Evolutionary conservation across 169 alveolate genomes (phyloP).

Genomic region (Eimeria falciformis): DNA sequence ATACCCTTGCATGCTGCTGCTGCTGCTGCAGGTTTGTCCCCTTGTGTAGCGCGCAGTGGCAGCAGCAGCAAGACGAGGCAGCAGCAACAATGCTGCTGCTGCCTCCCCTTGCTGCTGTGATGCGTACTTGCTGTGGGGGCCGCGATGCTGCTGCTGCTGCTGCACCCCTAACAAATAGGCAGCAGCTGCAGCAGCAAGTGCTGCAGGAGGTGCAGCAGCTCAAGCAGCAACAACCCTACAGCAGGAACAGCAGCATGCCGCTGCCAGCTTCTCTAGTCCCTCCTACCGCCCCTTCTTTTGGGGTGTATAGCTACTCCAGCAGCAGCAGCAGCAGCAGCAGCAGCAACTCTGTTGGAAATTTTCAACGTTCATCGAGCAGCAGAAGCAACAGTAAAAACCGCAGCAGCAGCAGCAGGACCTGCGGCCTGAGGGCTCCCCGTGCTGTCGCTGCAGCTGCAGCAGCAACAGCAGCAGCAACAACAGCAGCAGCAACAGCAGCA

Average conservation of each 20-base stretch:
- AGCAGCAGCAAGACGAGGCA: conserved; percentile 52
- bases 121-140: background rate
- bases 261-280: background rate
- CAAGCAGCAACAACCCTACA: too few species aligned
- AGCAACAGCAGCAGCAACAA: too few species aligned
- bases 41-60: background rate
- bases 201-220: background rate
- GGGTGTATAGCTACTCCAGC: background rate
- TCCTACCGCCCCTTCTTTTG: background rate
- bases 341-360: too few species aligned
- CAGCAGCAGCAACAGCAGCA: background rate
- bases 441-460: too few species aligned
- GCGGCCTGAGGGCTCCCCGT: too few species aligned
- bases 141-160: conserved; percentile 39
- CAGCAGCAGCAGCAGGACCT: too few species aligned
- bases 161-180: background rate
- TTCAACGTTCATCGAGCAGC: too few species aligned
- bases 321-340: conserved; percentile 1
- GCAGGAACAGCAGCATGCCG: too few species aligned
- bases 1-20: background rate
- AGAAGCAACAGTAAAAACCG: too few species aligned
- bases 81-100: conserved; percentile 41
- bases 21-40: conserved; percentile 40
- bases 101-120: conserved; percentile 19
- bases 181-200: background rate